Evolutionary conservation across 1,139 yeast genomes (phyloP).

Genomic region (Pichia sp.): DNA sequence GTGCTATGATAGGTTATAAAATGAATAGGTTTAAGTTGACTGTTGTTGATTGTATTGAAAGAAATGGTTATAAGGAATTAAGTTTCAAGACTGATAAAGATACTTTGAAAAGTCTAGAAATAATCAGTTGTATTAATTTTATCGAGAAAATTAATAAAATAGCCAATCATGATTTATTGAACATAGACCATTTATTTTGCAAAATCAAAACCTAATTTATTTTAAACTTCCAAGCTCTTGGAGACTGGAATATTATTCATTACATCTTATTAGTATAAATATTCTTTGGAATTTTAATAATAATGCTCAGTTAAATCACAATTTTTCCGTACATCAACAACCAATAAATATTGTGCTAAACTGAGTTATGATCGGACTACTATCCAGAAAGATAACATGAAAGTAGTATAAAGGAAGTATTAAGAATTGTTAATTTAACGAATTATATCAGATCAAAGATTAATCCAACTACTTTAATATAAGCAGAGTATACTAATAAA

Average conservation of each 20-base stretch:
- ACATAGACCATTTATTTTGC: conserved; percentile 16
- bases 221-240: conserved; percentile 72
- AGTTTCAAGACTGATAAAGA: conserved; percentile 17
- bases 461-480: conserved; percentile 8
- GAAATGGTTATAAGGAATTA: conserved; percentile 15
- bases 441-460: conserved; percentile 25
- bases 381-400: not conserved
- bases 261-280: conserved; percentile 50
- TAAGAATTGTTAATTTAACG: conserved; percentile 27
- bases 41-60: conserved; percentile 22
- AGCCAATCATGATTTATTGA: conserved; percentile 13
- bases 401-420: conserved; percentile 22
- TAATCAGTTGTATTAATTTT: conserved; percentile 24
- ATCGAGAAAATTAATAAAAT: conserved; percentile 16
- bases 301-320: conserved; percentile 15
- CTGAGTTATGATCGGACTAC: conserved; percentile 23
- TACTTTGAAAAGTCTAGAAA: conserved; percentile 19
- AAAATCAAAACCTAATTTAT: conserved; percentile 36
- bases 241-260: conserved; percentile 73
- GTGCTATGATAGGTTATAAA: conserved; percentile 25
- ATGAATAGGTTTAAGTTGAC: conserved; percentile 19
- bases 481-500: too few species aligned
- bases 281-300: conserved; percentile 50
- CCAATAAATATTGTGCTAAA: conserved; percentile 28
- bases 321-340: conserved; percentile 11